phyloP scores from a whole-genome alignment of 768 basidiomycete genomes.

The Mycena haematopus region DNA sequence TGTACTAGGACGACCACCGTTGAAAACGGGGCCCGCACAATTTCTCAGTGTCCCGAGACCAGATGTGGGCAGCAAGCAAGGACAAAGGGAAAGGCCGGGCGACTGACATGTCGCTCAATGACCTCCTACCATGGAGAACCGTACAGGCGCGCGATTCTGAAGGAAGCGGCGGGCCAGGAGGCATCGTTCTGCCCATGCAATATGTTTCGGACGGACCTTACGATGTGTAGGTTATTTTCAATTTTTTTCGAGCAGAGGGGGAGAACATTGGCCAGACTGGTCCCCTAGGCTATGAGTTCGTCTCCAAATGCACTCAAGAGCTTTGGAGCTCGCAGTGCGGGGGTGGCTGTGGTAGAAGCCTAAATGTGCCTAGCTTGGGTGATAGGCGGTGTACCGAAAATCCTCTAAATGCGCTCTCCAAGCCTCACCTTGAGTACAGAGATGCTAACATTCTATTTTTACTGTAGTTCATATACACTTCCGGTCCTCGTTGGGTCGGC shows the following conservation, averaged over 20 bases:
- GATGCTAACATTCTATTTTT: conserved; percentile 8
- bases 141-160: conserved; percentile 29
- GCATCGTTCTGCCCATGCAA: conserved; percentile 64
- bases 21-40: no score
- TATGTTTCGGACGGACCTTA: conserved; percentile 59
- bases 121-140: not conserved
- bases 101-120: not conserved
- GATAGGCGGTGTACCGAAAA: not conserved
- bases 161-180: conserved; percentile 56
- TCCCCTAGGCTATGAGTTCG: not conserved
- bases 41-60: not conserved
- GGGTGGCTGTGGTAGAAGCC: conserved; percentile 27
- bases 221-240: conserved; percentile 61
- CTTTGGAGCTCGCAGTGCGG: conserved; percentile 3
- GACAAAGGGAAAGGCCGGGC: conserved; percentile 23
- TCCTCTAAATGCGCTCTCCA: conserved; percentile 3
- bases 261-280: not conserved
- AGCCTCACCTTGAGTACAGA: not conserved
- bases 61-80: conserved; percentile 9
- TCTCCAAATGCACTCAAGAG: no score
- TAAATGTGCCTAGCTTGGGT: conserved; percentile 3
- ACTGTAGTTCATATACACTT: conserved; percentile 67
- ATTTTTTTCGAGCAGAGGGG: not conserved
- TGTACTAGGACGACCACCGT: not conserved
- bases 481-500: conserved; percentile 57